These are phyloP conservation scores for Tanacetum coccineum DNA, from an alignment of 129 eudicot species.

Conservation along the genomic window DNA sequence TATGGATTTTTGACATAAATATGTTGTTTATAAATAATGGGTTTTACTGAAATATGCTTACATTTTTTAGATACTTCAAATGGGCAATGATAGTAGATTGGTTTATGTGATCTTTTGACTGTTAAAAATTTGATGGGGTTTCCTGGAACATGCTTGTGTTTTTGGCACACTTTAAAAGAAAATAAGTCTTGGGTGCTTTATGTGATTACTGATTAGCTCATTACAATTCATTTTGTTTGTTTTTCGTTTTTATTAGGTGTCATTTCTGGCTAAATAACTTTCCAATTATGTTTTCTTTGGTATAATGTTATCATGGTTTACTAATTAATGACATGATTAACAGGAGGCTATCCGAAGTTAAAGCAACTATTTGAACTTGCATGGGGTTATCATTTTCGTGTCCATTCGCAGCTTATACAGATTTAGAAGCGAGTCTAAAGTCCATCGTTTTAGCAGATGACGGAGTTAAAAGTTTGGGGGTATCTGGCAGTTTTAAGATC, in stretches of 20 bases:
- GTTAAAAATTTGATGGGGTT: too few species aligned
- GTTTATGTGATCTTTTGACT: too few species aligned
- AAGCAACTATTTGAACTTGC: conserved; percentile 30
- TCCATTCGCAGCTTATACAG: conserved; percentile 51
- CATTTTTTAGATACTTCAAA: conserved; percentile 4
- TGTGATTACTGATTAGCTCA: conserved; percentile 23
- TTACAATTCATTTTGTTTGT: conserved; percentile 29
- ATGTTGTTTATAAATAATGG: too few species aligned
- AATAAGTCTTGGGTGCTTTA: not conserved
- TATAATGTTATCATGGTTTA: conserved; percentile 19
- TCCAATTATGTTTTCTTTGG: not conserved
- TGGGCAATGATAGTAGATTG: not conserved
- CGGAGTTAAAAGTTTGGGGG: conserved; percentile 40
- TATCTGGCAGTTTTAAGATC: conserved; percentile 56
- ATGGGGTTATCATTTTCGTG: conserved; percentile 92
- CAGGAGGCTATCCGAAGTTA: conserved; percentile 30
- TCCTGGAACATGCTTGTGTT: too few species aligned
- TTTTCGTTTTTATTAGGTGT: conserved; percentile 34
- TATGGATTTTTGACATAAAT: not conserved
- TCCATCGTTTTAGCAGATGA: conserved; percentile 42
- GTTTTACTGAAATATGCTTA: not conserved
- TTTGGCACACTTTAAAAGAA: too few species aligned
- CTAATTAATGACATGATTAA: conserved; percentile 17
- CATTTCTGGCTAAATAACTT: conserved; percentile 13
- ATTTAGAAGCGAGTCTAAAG: conserved; percentile 55